A percentile compares a stretch with the other conserved stretches of the same genome.
These are phyloP conservation scores for Aspergillus pseudoglaucus DNA, from an alignment of 2,329 filamentous ascomycete species.

Conservation along the genomic window DNA sequence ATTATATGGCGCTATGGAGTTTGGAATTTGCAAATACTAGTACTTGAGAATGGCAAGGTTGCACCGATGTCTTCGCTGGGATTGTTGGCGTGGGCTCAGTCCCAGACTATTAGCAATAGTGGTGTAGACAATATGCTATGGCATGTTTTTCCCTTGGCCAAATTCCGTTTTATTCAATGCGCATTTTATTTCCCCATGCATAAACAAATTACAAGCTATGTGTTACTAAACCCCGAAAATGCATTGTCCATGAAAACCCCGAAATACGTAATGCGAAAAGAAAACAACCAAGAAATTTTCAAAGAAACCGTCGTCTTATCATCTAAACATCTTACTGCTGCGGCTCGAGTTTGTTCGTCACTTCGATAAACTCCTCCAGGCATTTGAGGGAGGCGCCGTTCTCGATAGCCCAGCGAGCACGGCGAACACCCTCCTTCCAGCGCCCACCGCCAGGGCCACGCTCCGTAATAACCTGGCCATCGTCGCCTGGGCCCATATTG, in stretches of 20 bases:
- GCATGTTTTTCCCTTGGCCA: not conserved
- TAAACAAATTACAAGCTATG: not conserved
- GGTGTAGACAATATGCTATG: not conserved
- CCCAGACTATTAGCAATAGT: not conserved
- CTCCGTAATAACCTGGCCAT: conserved; percentile 73
- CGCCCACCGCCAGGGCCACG: conserved; percentile 76
- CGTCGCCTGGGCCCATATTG: conserved; percentile 71
- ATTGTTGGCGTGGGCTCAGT: not conserved
- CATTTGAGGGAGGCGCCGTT: conserved; percentile 80
- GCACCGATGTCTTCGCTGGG: not conserved
- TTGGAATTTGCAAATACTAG: conserved; percentile 4
- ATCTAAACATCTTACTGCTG: conserved; percentile 5
- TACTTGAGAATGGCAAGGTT: not conserved
- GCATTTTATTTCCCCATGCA: not conserved
- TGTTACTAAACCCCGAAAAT: not conserved
- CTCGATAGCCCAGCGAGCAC: conserved; percentile 79
- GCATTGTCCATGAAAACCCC: not conserved
- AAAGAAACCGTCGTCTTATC: not conserved
- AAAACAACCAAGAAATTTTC: conserved; percentile 7
- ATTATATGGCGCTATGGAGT: conserved; percentile 29
- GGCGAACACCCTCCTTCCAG: conserved; percentile 90
- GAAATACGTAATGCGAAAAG: conserved; percentile 12
- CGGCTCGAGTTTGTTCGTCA: conserved; percentile 55
- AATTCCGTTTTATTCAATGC: not conserved
- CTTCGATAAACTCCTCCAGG: conserved; percentile 76